These are phyloP conservation scores for Zygnema circumcarinatum DNA, from an alignment of 139 green algal species.

Conservation along the genomic window DNA sequence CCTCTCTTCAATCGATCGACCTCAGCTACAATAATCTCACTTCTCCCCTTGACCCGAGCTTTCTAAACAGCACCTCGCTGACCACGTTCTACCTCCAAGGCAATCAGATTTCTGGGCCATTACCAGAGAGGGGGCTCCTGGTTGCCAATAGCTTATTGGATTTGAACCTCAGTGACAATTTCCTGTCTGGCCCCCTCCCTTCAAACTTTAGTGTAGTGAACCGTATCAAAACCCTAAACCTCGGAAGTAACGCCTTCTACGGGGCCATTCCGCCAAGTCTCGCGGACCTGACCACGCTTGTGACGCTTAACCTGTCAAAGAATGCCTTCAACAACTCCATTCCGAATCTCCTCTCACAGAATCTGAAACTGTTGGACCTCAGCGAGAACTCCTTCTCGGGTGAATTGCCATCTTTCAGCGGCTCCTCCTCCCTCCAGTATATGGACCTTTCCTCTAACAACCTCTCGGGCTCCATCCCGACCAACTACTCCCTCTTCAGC, in stretches of 20 bases:
- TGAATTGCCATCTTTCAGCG: background rate
- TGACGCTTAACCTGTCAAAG: conserved; percentile 5
- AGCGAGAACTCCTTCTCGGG: conserved; percentile 24
- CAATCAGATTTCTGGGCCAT: background rate
- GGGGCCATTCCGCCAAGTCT: conserved; percentile 29
- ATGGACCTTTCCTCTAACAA: conserved; percentile 32
- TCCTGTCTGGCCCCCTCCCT: conserved; percentile 14
- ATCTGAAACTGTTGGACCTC: conserved; percentile 5
- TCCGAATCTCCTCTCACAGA: background rate
- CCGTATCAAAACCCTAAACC: conserved; percentile 1
- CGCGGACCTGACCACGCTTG: background rate
- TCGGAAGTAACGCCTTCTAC: conserved; percentile 15
- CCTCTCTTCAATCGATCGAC: background rate
- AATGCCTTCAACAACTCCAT: conserved; percentile 20
- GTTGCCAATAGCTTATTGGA: background rate
- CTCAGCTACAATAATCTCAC: conserved; percentile 15
- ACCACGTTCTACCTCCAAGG: conserved; percentile 3
- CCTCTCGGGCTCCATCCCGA: conserved; percentile 13
- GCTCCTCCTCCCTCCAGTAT: background rate
- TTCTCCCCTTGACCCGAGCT: background rate
- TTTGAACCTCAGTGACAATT: conserved; percentile 11
- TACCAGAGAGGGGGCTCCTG: background rate
- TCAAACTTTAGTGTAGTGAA: background rate
- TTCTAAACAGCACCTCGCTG: background rate
- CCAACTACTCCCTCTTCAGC: background rate